Evolutionary conservation across 345 rosid species (phyloP).

Genomic region (Citrus reticulata): DNA sequence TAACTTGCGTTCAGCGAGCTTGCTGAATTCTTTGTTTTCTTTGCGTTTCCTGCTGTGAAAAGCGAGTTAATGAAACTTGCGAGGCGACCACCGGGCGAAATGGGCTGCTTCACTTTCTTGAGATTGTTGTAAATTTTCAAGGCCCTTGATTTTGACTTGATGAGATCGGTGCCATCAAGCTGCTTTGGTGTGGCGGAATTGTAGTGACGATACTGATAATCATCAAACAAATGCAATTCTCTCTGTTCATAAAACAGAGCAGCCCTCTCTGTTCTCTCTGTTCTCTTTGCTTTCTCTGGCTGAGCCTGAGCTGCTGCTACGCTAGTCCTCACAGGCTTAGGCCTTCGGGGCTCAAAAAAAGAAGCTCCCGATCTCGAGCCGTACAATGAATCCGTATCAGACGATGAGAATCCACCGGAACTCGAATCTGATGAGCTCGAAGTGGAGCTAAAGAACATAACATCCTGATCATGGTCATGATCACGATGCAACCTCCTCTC

Average conservation of each 20-base stretch:
- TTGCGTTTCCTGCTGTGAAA: conserved; percentile 40
- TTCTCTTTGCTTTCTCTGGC: conserved; percentile 11
- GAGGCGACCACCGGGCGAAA: conserved; percentile 75
- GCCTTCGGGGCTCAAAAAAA: conserved; percentile 31
- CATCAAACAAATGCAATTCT: conserved; percentile 25
- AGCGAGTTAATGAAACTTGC: conserved; percentile 72
- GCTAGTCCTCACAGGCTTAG: conserved; percentile 43
- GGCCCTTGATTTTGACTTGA: conserved; percentile 56
- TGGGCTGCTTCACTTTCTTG: conserved; percentile 75
- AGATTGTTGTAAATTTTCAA: conserved; percentile 50
- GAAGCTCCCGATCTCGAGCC: conserved; percentile 36
- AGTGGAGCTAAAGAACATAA: conserved; percentile 53
- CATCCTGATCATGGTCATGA: conserved; percentile 45
- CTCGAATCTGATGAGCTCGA: conserved; percentile 80
- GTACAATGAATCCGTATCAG: conserved; percentile 62
- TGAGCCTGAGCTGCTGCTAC: conserved; percentile 14
- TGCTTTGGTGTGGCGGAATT: conserved; percentile 28
- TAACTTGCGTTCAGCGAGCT: conserved; percentile 16
- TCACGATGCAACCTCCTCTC: conserved; percentile 27
- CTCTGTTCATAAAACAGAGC: conserved; percentile 50
- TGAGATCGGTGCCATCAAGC: conserved; percentile 29
- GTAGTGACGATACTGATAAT: conserved; percentile 17
- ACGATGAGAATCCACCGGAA: conserved; percentile 71
- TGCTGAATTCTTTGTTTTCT: conserved; percentile 43
- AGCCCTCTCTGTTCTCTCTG: conserved; percentile 33